A percentile compares a stretch with the other conserved stretches of the same genome.
These are phyloP conservation scores for Rhodotorula sp. DNA, from an alignment of 1,284 basidiomycete genomes.

Conservation along the genomic window DNA sequence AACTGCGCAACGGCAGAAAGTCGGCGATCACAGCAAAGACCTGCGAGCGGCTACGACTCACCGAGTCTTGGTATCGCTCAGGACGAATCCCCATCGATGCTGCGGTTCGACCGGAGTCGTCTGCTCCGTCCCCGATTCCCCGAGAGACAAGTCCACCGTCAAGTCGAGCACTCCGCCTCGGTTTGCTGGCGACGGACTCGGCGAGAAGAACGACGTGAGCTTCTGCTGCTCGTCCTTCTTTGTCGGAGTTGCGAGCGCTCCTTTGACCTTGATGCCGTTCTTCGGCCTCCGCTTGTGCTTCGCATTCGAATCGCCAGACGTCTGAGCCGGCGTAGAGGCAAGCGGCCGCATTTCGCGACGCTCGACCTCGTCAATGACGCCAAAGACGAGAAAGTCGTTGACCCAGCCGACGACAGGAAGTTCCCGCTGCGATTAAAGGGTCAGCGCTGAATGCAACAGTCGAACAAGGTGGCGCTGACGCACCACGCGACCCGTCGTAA, in stretches of 20 bases:
- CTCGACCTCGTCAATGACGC: conserved; percentile 43
- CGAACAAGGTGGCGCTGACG: neutral
- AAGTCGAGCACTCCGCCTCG: neutral
- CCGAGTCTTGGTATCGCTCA: conserved; percentile 39
- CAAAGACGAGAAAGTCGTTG: conserved; percentile 37
- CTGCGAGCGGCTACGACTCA: neutral
- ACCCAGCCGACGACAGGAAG: conserved; percentile 40
- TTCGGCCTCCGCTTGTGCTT: conserved; percentile 1
- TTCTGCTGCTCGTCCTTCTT: conserved; percentile 1
- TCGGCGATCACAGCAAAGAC: neutral
- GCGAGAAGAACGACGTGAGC: conserved; percentile 16
- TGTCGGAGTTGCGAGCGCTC: neutral
- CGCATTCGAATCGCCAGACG: neutral
- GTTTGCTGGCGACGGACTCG: conserved; percentile 7
- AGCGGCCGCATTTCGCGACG: conserved; percentile 16
- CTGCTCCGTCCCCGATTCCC: neutral
- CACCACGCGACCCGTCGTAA: conserved; percentile 34
- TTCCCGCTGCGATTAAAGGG: conserved; percentile 11
- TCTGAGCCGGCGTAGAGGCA: neutral
- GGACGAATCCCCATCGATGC: conserved; percentile 13
- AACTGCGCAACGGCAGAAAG: neutral
- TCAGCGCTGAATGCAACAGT: fast-evolving
- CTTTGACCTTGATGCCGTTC: neutral
- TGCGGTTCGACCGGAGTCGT: neutral
- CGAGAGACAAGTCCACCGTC: neutral